Evolutionary conservation across 129 eudicot species (phyloP).

Genomic region (Tanacetum coccineum): DNA sequence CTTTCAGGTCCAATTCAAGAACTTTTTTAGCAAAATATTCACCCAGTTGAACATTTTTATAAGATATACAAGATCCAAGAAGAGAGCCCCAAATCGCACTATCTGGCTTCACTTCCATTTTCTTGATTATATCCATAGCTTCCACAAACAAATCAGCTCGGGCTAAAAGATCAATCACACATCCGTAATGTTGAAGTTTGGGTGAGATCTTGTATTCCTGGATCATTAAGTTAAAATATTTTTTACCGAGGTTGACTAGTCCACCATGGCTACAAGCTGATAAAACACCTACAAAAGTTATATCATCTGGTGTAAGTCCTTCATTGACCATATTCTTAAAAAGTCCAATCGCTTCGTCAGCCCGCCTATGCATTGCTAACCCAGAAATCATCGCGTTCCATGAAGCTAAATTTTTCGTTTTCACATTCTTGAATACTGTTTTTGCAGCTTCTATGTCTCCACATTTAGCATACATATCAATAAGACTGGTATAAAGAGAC

Average conservation of each 20-base stretch:
- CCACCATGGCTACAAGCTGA: constrained; percentile 63
- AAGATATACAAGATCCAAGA: constrained; percentile 40
- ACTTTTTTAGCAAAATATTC: constrained; percentile 36
- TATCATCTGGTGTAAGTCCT: constrained; percentile 44
- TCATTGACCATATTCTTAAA: constrained; percentile 39
- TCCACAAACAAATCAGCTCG: constrained; percentile 44
- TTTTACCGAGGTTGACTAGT: constrained; percentile 39
- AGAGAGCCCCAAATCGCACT: constrained; percentile 58
- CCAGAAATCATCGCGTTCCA: constrained; percentile 60
- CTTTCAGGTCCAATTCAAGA: constrained; percentile 27
- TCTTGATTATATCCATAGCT: constrained; percentile 32
- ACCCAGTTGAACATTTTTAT: constrained; percentile 39
- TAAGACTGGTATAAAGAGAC: constrained; percentile 42
- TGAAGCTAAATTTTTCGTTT: constrained; percentile 36
- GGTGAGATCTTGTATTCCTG: constrained; percentile 26
- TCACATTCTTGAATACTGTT: constrained; percentile 30
- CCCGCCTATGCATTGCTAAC: constrained; percentile 44
- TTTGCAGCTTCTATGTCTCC: constrained; percentile 46
- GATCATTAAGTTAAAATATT: constrained; percentile 33
- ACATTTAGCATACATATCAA: constrained; percentile 58
- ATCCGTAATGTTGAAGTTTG: constrained; percentile 48
- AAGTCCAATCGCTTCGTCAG: constrained; percentile 35
- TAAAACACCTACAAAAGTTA: constrained; percentile 38
- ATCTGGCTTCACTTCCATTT: constrained; percentile 49
- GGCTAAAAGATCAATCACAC: constrained; percentile 41